Base-by-base conservation (phyloP, 225 moss, liverwort and hornwort genomes). In the Ulota crispa region DNA sequence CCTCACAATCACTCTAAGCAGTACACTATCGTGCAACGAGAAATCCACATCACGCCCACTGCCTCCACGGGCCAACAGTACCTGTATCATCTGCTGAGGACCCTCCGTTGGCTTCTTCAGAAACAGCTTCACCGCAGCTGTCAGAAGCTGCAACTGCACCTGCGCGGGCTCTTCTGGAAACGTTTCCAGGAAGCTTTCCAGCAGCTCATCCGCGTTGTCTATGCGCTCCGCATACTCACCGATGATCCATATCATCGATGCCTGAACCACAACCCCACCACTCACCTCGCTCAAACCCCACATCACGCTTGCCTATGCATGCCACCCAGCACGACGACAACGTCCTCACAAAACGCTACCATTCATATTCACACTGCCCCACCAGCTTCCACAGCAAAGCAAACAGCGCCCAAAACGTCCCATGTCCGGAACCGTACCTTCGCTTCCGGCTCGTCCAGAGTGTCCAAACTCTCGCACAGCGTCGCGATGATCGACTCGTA, bases 81-180 rank as follows among this genome's bases (percentile, higher is more conserved):
- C 96, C 92, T 98, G 97, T 81, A 98, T 98, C 97, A 98, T 98
- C 85, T 95, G 97, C 64, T 98, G 97, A 73, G 97, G 97, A 75
- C 97, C 95, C 88, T 94, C 97, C 1, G 95, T 98, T 27, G 97
- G 97, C 69, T 98, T 98, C 81, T 98, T 98, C 59, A 98, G 83
- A 74, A 98, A 98, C 21, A 98, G 92, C 77, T 98, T 98, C 77
- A 98, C 97, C 47, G 97, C 94, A 70, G 97, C 97, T 73, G 97
- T 98, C 61, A 98, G 87, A 43, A 98, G 93, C 87, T 98, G 97
- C 88, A 98, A 85, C 90, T 98, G 97, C 70, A 98, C 97, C 89
- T 95, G 94, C 4, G 95, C 95, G 72, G 97, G 95, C 75, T 98
- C 97, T 82, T 98, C 97, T 50, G 94, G 94, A 61, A 98, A 98